Percentiles rank a stretch among this genome's conserved stretches.
These are phyloP conservation scores for Penicillium sp. DNA, from an alignment of 2,329 filamentous ascomycete genomes.

Conservation along the genomic window DNA sequence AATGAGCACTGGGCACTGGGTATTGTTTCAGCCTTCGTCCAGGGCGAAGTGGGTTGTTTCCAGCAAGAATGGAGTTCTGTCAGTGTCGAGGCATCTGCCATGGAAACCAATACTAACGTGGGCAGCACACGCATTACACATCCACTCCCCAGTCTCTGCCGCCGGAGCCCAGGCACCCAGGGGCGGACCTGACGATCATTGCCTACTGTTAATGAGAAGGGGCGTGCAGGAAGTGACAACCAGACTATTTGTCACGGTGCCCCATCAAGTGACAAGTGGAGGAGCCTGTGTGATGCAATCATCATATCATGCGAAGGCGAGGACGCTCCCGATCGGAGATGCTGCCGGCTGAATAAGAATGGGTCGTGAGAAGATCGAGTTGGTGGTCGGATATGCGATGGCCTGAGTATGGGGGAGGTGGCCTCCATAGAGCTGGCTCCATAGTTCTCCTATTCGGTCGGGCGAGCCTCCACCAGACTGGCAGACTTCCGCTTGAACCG, in stretches of 20 bases:
- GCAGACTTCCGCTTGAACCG: not conserved
- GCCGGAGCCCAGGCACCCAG: not conserved
- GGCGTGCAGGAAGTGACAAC: not conserved
- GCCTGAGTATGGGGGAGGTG: too few relatives aligned
- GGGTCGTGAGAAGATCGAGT: constrained; percentile 22
- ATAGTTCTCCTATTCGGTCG: constrained; percentile 8
- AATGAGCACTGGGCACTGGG: not conserved
- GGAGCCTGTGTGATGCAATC: not conserved
- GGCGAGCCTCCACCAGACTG: not conserved
- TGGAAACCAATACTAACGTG: constrained; percentile 4
- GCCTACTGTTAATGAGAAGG: constrained; percentile 2
- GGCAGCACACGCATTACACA: not conserved
- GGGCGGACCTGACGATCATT: constrained; percentile 19
- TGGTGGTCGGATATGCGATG: constrained; percentile 12
- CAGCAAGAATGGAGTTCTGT: constrained; percentile 5
- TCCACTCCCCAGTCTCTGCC: too few relatives aligned
- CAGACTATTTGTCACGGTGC: constrained; percentile 21
- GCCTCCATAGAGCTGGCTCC: constrained; percentile 8
- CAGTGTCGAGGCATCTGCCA: not conserved
- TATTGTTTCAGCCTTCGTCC: constrained; percentile 9
- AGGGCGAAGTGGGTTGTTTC: not conserved
- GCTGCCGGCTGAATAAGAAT: constrained; percentile 1
- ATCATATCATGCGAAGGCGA: not conserved
- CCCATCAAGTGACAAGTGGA: not conserved
- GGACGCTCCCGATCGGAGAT: constrained; percentile 15